Evolutionary conservation across 352 stramenopile genomes (phyloP), one percentile per base, ranked within the genome.

Genomic region (Globisporangium irregulare): DNA sequence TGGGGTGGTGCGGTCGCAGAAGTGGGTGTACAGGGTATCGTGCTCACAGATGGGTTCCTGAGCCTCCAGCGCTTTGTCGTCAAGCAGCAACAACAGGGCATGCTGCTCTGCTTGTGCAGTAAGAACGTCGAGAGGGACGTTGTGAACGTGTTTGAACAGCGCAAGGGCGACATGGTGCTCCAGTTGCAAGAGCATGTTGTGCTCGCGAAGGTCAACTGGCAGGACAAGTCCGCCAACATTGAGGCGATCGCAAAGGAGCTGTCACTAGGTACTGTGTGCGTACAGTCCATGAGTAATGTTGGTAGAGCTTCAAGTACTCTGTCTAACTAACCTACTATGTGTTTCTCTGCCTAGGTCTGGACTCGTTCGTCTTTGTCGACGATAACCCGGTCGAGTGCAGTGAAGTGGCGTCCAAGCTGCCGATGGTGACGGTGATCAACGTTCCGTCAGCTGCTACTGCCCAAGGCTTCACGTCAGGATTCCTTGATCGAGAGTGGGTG

Each of bases 301-400:
- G 10, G 15, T 22, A 10, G 18, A 22, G 43, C 43, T 9, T 9
- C 8, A n/a, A 20, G 29, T 32, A 50, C 43, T 50, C 15, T n/a
- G 6, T 50, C 41, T 9, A 50, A 50, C 43, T 22, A 50, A 8
- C 41, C 14, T 48, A 20, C 12, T 48, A 7, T 50, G 4, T 50
- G 22, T 50, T 6, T 50, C 43, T 22, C 43, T 20, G 3, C 10
- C 5, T 51, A 1, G 79, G 77, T 2, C 63, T 92, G 43, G 83
- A 91, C 55, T 81, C 81, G 12, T 87, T 91, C 58, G 62, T 93
- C 24, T 91, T 93, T 34, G 74, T 93, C 22, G 86, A 93, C 27
- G 86, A 92, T 63, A 93, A 89, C 34, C 74, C 77, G 9, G 62
- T 91, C 38, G 86, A 93, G 43, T 93, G 86, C 68, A 73, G 79